Percentiles rank a stretch among this genome's conserved stretches.
These are phyloP conservation scores for Hypomyces rosellus DNA, from an alignment of 2,329 filamentous ascomycete genomes.

Conservation along the genomic window DNA sequence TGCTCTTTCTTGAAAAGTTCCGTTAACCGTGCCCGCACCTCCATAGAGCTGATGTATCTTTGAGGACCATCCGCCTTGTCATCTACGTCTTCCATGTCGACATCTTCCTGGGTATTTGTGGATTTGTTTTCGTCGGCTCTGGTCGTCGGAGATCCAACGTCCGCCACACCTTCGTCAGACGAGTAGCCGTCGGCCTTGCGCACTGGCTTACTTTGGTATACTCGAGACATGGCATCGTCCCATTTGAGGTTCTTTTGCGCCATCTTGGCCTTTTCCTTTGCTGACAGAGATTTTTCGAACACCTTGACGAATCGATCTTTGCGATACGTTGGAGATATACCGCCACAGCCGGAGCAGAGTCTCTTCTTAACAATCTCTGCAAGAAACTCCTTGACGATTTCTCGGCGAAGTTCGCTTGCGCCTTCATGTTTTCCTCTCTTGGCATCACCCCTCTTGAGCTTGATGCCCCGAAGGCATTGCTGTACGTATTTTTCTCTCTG, in stretches of 20 bases:
- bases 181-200: slow-evolving; percentile 38
- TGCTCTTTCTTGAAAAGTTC: slow-evolving; percentile 83
- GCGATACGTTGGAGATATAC: slow-evolving; percentile 74
- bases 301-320: slow-evolving; percentile 92
- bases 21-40: slow-evolving; percentile 72
- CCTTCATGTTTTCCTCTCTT: slow-evolving; percentile 74
- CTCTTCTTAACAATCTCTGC: slow-evolving; percentile 62
- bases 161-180: slow-evolving; percentile 64
- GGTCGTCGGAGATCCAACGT: slow-evolving; percentile 50
- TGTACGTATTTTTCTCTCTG: slow-evolving; percentile 64
- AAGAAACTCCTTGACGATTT: slow-evolving; percentile 76
- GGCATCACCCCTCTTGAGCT: slow-evolving; percentile 40
- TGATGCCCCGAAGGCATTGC: slow-evolving; percentile 59
- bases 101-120: slow-evolving; percentile 33
- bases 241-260: slow-evolving; percentile 59
- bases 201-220: slow-evolving; percentile 29
- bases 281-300: slow-evolving; percentile 72
- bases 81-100: slow-evolving; percentile 28
- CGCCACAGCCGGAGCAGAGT: slow-evolving; percentile 60
- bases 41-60: slow-evolving; percentile 73
- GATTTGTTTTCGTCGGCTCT: slow-evolving; percentile 37
- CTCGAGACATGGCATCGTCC: slow-evolving; percentile 59
- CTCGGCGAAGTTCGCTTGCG: slow-evolving; percentile 67
- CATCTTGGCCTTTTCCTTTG: slow-evolving; percentile 75
- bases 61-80: slow-evolving; percentile 37